phyloP scores from a whole-genome alignment of 2,329 filamentous ascomycete species.

The Dactylellina cionopaga region DNA sequence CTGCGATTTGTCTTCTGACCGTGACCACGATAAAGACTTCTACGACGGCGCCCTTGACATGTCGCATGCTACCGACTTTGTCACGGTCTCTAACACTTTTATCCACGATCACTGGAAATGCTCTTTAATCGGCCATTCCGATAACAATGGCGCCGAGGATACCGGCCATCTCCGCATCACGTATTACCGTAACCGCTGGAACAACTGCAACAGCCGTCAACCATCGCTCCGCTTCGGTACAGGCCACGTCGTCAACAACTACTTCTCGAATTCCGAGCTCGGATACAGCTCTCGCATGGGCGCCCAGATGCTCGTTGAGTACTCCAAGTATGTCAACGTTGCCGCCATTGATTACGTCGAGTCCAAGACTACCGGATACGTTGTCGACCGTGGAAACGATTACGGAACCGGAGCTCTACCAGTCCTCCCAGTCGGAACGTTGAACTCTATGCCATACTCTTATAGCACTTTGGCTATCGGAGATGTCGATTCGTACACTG shows the following conservation, averaged over 20 bases:
- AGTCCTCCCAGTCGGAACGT: slow-evolving; percentile 65
- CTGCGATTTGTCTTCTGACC: slow-evolving; percentile 71
- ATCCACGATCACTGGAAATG: slow-evolving; percentile 47
- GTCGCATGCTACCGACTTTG: slow-evolving; percentile 71
- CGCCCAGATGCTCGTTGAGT: slow-evolving; percentile 69
- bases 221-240: slow-evolving; percentile 74
- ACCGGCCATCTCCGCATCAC: slow-evolving; percentile 70
- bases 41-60: slow-evolving; percentile 73
- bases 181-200: slow-evolving; percentile 72
- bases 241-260: slow-evolving; percentile 70
- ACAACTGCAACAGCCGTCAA: slow-evolving; percentile 71
- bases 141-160: slow-evolving; percentile 52
- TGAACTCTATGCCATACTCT: slow-evolving; percentile 66
- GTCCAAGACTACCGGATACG: slow-evolving; percentile 61
- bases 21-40: slow-evolving; percentile 72
- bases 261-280: slow-evolving; percentile 63
- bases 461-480: slow-evolving; percentile 59
- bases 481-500: slow-evolving; percentile 33
- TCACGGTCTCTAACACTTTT: slow-evolving; percentile 64
- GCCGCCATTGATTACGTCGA: slow-evolving; percentile 37
- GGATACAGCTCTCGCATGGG: slow-evolving; percentile 69
- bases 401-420: slow-evolving; percentile 64
- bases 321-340: slow-evolving; percentile 60
- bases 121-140: slow-evolving; percentile 35
- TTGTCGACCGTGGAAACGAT: slow-evolving; percentile 63